Evolutionary conservation across 2,329 filamentous ascomycete genomes (phyloP), one percentile per base, ranked within the genome.

Genomic region (Colletotrichum sp.): DNA sequence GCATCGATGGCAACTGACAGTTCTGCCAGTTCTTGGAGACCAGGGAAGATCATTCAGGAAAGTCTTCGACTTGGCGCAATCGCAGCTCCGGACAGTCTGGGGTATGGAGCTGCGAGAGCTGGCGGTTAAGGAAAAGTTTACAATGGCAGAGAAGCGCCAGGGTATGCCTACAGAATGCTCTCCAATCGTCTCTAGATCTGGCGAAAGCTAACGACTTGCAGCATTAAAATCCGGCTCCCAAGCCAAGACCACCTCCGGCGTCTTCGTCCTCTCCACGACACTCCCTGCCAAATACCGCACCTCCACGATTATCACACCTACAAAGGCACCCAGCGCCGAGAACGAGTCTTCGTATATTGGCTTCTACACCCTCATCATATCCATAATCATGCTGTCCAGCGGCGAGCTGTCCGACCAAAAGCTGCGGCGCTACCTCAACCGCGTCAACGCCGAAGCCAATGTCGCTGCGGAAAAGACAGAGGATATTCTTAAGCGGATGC

Each of bases 101-200:
- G 97, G 97, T n/a, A 98, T 99, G 96, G 91, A 96, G 83, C 91
- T 99, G 89, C 89, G 92, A 6, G 96, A 98, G 85, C 88, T 99
- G 66, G 96, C 97, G 0, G 88, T 90, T 2, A 91, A 91, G 81
- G 96, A 98, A 81, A 98, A 96, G 84, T 90, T 95, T 65, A 95
- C 95, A 1, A 85, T 98, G 39, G 92, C 92, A 75, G 95, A 98
- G 78, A 91, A 91, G 82, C 92, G 95, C 80, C 93, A 94, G 88
- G 94, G 94, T 93, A 86, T 76, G 86, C 81, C 70, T 49, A 18
- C 21, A n/a, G 6, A 32, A 8, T 24, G 10, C 32, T 26, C 5
- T 52, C 8, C 26, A 4, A 26, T n/a, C 10, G 3, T 28, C 36
- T 49, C 10, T 49, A 21, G 18, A 21, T 49, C 13, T 13, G 15